phyloP scores from a whole-genome alignment of 768 basidiomycete genomes.

The Rossbeevera mucosa region DNA sequence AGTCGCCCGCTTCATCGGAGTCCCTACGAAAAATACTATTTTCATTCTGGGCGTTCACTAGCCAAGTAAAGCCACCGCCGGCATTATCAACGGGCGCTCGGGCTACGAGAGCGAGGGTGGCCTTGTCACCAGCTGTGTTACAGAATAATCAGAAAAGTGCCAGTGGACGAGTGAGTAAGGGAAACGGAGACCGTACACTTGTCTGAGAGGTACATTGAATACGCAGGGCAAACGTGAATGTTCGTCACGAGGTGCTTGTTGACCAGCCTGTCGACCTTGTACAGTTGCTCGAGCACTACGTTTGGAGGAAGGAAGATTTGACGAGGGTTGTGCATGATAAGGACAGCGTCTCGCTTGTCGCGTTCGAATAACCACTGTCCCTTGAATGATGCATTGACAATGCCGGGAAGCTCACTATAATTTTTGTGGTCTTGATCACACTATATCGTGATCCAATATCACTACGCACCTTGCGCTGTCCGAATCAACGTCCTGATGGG shows the following conservation, averaged over 20 bases:
- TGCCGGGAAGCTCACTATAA: slow-evolving; percentile 10
- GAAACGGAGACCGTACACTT: slow-evolving; percentile 11
- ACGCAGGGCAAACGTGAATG: slow-evolving; percentile 28
- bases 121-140: slow-evolving; percentile 17
- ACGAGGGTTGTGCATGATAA: slow-evolving; percentile 31
- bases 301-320: slow-evolving; percentile 17
- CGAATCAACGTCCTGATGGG: slow-evolving; percentile 7
- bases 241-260: slow-evolving; percentile 32
- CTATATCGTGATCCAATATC: neutral
- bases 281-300: slow-evolving; percentile 24
- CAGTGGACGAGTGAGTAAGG: neutral
- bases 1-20: slow-evolving; percentile 8
- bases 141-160: neutral
- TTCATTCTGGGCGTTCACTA: slow-evolving; percentile 11
- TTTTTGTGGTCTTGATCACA: neutral
- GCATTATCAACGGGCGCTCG: slow-evolving; percentile 3
- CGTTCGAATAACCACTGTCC: slow-evolving; percentile 30
- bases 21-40: slow-evolving; percentile 19
- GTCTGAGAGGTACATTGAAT: slow-evolving; percentile 31
- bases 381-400: slow-evolving; percentile 28
- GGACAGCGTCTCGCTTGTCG: slow-evolving; percentile 27
- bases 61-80: slow-evolving; percentile 13
- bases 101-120: slow-evolving; percentile 22
- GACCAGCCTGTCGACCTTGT: slow-evolving; percentile 23
- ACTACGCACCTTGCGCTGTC: slow-evolving; percentile 19